Evolutionary conservation across 2,329 filamentous ascomycete species (phyloP), one percentile per base, ranked within the genome.

Genomic region (Paraphaeosphaeria minitans): DNA sequence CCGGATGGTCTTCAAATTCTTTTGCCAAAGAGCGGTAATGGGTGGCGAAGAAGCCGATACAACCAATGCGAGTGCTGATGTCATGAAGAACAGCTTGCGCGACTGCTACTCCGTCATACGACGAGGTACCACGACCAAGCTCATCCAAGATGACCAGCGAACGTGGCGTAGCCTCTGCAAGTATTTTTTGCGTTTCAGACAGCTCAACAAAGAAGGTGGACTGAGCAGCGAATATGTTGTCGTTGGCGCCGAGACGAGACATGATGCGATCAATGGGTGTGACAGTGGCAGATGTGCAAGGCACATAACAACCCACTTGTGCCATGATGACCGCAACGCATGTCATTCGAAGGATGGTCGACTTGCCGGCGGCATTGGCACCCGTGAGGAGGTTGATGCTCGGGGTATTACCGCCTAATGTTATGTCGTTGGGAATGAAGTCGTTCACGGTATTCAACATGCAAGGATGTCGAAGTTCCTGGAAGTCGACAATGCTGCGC

Each of bases 171-270:
- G 95, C 95, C 79, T 98, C 95, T 0, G 92, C 88, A 0, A 99
- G 84, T 52, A 99, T 99, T 83, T 98, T 98, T 81, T 98, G 97
- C 0, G 95, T 99, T 76, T 99, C 95, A 0, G 93, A 93, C 1
- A 99, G 82, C 78, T 99, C 95, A 29, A 99, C 94, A 72, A 99
- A 98, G 82, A 99, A 99, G 2, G 95, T 99, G 14, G 92, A 96
- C 77, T 99, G 95, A 0, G 94, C 92, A 1, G 94, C 95, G 74
- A 99, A 98, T 69, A 99, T 99, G 77, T 98, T 98, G 85, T 99
- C 95, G 71, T 98, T 97, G 49, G 95, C 95, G 10, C 95, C 95
- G 0, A 99, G 87, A 47, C 95, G 92, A 10, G 94, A 98, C 95
- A 99, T 99, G 81, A 99, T 98, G 55, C 95, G 91, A 75, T 99